Conservation (phyloP, 495 filamentous ascomycete species). For the Aspergillus incahuasiensis region DNA sequence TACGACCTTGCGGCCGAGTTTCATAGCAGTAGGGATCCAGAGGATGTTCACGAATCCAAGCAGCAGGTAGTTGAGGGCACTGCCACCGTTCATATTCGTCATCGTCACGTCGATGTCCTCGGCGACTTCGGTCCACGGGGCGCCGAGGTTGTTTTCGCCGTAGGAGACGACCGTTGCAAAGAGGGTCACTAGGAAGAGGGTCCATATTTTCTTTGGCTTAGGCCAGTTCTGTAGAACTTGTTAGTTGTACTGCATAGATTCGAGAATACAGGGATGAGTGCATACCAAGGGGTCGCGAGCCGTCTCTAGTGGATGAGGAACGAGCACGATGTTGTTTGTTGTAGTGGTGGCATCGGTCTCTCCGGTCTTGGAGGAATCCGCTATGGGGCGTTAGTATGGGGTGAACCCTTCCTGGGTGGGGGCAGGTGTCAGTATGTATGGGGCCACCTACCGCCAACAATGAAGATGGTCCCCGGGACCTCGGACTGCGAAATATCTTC, state of each 20-base stretch:
- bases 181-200: slow-evolving; percentile 22
- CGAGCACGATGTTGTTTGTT: slow-evolving; percentile 20
- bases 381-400: slow-evolving; percentile 14
- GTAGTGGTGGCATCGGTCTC: slow-evolving; percentile 12
- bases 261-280: neutral
- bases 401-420: neutral
- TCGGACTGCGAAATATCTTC: slow-evolving; percentile 18
- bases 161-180: slow-evolving; percentile 30
- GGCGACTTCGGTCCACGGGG: slow-evolving; percentile 28
- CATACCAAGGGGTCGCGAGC: slow-evolving; percentile 28
- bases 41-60: slow-evolving; percentile 34
- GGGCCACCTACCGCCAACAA: slow-evolving; percentile 22
- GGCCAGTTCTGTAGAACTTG: slow-evolving; percentile 21
- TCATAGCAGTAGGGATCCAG: slow-evolving; percentile 33
- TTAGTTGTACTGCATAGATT: neutral
- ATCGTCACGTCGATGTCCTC: slow-evolving; percentile 26
- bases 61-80: slow-evolving; percentile 30
- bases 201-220: slow-evolving; percentile 25
- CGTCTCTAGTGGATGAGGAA: slow-evolving; percentile 27
- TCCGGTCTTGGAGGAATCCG: slow-evolving; percentile 19
- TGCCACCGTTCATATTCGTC: slow-evolving; percentile 30
- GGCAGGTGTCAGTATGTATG: neutral
- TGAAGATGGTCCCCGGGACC: slow-evolving; percentile 31
- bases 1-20: slow-evolving; percentile 31
- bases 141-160: slow-evolving; percentile 30